Base-by-base conservation (phyloP, 2,329 filamentous ascomycete species). In the Penicillium griseofulvum region DNA sequence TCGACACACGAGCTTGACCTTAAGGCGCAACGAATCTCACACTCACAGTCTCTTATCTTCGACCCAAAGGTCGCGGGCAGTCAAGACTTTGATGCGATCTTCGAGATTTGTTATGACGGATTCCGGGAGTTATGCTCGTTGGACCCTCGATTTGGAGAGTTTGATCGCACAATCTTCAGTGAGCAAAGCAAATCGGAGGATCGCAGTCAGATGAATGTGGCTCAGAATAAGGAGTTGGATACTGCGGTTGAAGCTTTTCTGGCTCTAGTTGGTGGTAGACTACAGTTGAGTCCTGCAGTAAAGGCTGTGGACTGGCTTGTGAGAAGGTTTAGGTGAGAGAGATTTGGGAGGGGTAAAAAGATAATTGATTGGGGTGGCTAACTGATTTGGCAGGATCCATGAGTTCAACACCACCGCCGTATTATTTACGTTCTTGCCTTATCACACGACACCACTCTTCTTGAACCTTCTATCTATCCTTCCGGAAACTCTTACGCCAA, bases 291-390 rank as follows among this genome's bases (percentile, higher is more conserved):
- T 77, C 93, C 94, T 38, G 91, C 90, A 0, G 84, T 96, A 51
- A 96, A 95, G 75, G 87, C 92, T 16, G 81, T 97, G 36, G 95
- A 99, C 78, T 99, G 94, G 94, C 82, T 99, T 44, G 83, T 99
- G 52, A 82, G 94, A 68, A 83, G 93, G 67, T 99, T 97, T 69
- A 86, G 87, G 91, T 95, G 78, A 58, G 81, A 39, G 48, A 44
- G 31, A 34, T 24, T 26, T 14, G 28, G 4, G 34, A 28, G 24
- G 37, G n/a, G n/a, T n/a, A n/a, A n/a, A n/a, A n/a, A n/a, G n/a
- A n/a, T n/a, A n/a, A n/a, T n/a, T n/a, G n/a, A n/a, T n/a, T n/a
- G n/a, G n/a, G n/a, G 60, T 33, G 37, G 58, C 62, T 66, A 61
- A 68, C 53, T 26, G 17, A 44, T 22, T 33, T 37, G 28, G 42